phyloP scores from a whole-genome alignment of 1,139 yeast species.

The Diutina neorugosa region DNA sequence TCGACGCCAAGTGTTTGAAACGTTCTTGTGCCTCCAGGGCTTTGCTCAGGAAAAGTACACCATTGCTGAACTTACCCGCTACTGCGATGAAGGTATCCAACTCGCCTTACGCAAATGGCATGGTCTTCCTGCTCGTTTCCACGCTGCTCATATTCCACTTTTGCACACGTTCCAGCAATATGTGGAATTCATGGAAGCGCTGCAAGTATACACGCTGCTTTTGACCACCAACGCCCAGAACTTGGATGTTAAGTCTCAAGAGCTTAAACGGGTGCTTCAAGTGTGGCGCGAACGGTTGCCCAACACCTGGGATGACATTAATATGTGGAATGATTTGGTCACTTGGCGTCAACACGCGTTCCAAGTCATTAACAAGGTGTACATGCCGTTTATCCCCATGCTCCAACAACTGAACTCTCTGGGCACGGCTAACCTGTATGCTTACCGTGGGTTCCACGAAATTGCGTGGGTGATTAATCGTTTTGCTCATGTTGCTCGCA shows the following conservation, averaged over 20 bases:
- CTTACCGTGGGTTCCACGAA: constrained; percentile 95
- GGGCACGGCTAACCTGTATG: constrained; percentile 76
- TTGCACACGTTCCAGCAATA: constrained; percentile 94
- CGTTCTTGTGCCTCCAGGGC: constrained; percentile 86
- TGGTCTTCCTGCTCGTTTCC: constrained; percentile 67
- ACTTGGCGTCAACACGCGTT: constrained; percentile 99
- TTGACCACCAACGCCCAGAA: constrained; percentile 88
- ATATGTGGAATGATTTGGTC: constrained; percentile 93
- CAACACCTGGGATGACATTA: constrained; percentile 93
- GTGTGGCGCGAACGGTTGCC: constrained; percentile 98
- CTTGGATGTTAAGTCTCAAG: constrained; percentile 85
- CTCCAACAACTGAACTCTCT: constrained; percentile 65
- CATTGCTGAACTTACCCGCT: constrained; percentile 64
- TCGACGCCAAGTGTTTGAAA: constrained; percentile 87
- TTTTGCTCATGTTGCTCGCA: constrained; percentile 96
- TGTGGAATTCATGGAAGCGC: constrained; percentile 95
- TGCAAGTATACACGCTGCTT: constrained; percentile 83
- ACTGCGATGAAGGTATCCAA: constrained; percentile 95
- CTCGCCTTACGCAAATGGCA: constrained; percentile 89
- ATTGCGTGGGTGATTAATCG: constrained; percentile 98
- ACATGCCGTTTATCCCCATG: constrained; percentile 84
- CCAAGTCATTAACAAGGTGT: constrained; percentile 90
- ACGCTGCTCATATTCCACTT: constrained; percentile 80
- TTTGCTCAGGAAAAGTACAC: constrained; percentile 85
- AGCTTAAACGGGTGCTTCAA: constrained; percentile 82